These are phyloP conservation scores for Rhizophagus sp. DNA, from an alignment of 192 early-diverging fungal species.

Conservation along the genomic window DNA sequence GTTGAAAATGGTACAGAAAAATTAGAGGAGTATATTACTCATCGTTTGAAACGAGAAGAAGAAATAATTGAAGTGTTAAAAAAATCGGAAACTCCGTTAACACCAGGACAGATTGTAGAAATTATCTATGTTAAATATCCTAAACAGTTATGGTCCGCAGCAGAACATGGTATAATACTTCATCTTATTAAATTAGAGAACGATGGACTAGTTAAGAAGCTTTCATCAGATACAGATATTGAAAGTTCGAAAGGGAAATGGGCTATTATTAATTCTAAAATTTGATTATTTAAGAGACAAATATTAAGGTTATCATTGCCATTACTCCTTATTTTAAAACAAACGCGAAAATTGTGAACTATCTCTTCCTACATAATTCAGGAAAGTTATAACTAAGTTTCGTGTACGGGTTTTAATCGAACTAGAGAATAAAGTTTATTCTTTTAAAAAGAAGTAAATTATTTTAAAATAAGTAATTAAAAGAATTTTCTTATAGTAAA, in stretches of 20 bases:
- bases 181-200: conserved; percentile 58
- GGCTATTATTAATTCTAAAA: background rate
- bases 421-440: no score
- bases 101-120: conserved; percentile 52
- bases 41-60: conserved; percentile 73
- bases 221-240: background rate
- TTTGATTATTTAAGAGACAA: background rate
- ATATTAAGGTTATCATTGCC: no score
- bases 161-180: conserved; percentile 50
- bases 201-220: conserved; percentile 44
- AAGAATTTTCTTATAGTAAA: no score
- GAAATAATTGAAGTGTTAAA: conserved; percentile 64
- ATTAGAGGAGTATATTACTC: conserved; percentile 75
- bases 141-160: conserved; percentile 46
- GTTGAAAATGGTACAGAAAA: conserved; percentile 63
- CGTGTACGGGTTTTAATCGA: no score
- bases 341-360: no score
- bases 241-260: background rate
- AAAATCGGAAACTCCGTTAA: conserved; percentile 25
- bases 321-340: no score
- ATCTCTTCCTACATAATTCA: no score
- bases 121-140: conserved; percentile 61
- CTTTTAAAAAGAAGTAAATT: no score
- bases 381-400: no score
- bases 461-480: no score